A percentile compares a stretch with the other conserved stretches of the same genome.
Conservation (phyloP, 805 yeast genomes). For the Starmera pachycereana region DNA sequence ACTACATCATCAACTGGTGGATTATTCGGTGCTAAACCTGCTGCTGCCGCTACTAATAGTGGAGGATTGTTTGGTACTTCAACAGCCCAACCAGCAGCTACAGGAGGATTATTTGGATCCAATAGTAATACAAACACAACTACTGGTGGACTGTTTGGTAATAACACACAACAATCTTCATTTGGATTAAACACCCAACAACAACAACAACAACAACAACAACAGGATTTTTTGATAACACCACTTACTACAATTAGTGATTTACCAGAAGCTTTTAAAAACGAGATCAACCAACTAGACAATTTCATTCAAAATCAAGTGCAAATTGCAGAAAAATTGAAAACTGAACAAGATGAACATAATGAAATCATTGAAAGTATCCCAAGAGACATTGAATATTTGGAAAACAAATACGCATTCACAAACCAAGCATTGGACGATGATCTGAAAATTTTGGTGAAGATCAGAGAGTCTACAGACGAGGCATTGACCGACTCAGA, state of each 20-base stretch:
- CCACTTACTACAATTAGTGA: constrained; percentile 71
- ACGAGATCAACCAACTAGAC: constrained; percentile 61
- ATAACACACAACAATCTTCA: constrained; percentile 15
- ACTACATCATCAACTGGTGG: constrained; percentile 13
- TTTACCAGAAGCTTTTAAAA: constrained; percentile 59
- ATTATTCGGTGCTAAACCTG: constrained; percentile 15
- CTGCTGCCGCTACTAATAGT: constrained; percentile 6
- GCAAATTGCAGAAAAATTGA: constrained; percentile 56
- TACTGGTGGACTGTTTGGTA: constrained; percentile 20
- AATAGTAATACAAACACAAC: constrained; percentile 1
- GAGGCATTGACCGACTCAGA: constrained; percentile 34
- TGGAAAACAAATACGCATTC: constrained; percentile 49
- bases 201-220: constrained; percentile 27
- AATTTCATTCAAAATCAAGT: constrained; percentile 66
- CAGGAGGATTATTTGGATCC: constrained; percentile 13
- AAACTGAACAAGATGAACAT: constrained; percentile 53
- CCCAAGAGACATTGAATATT: constrained; percentile 60
- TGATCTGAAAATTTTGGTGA: constrained; percentile 35
- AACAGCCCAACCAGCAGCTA: constrained; percentile 5
- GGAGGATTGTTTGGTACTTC: constrained; percentile 12
- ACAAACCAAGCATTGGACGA: constrained; percentile 53
- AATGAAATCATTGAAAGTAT: constrained; percentile 54
- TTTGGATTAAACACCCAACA: constrained; percentile 21
- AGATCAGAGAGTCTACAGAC: constrained; percentile 33
- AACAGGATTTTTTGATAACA: constrained; percentile 40